These are phyloP conservation scores for Botryotinia convoluta DNA, from an alignment of 2,329 filamentous ascomycete species.

Conservation along the genomic window DNA sequence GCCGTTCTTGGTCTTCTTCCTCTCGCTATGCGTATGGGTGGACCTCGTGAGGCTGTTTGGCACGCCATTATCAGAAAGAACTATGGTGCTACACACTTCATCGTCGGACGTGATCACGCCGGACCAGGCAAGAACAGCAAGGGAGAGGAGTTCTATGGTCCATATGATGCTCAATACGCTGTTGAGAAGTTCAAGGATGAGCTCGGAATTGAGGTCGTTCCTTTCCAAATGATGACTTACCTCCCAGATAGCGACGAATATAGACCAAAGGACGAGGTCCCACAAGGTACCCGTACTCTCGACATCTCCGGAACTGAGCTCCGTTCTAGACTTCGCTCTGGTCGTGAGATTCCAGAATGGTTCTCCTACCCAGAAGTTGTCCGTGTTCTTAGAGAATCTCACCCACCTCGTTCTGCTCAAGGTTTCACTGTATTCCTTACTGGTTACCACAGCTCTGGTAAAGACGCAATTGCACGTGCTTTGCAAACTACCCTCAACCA, in stretches of 20 bases:
- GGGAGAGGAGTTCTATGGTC: slow-evolving; percentile 95
- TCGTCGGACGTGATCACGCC: slow-evolving; percentile 96
- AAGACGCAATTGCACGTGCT: slow-evolving; percentile 93
- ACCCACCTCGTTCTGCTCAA: slow-evolving; percentile 85
- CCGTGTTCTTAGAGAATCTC: slow-evolving; percentile 90
- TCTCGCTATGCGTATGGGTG: slow-evolving; percentile 98
- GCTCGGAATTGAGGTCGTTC: slow-evolving; percentile 97
- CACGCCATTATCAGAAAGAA: slow-evolving; percentile 99
- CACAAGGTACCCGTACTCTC: slow-evolving; percentile 76
- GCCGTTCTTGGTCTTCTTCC: slow-evolving; percentile 92
- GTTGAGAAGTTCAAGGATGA: slow-evolving; percentile 96
- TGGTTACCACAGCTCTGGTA: slow-evolving; percentile 93
- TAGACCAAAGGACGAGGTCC: slow-evolving; percentile 85
- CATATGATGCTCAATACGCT: slow-evolving; percentile 93
- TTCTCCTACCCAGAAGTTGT: slow-evolving; percentile 99
- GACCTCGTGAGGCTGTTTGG: slow-evolving; percentile 97
- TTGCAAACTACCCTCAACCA: slow-evolving; percentile 97
- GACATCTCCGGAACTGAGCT: slow-evolving; percentile 90
- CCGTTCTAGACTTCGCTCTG: slow-evolving; percentile 83
- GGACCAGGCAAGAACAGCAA: slow-evolving; percentile 98
- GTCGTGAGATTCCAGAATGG: slow-evolving; percentile 96
- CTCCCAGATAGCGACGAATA: slow-evolving; percentile 97
- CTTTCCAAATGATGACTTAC: slow-evolving; percentile 99
- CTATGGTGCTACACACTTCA: slow-evolving; percentile 98
- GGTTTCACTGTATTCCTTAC: slow-evolving; percentile 99